Conservation (phyloP, 2,329 filamentous ascomycete species). For the Botrytis paeoniae region DNA sequence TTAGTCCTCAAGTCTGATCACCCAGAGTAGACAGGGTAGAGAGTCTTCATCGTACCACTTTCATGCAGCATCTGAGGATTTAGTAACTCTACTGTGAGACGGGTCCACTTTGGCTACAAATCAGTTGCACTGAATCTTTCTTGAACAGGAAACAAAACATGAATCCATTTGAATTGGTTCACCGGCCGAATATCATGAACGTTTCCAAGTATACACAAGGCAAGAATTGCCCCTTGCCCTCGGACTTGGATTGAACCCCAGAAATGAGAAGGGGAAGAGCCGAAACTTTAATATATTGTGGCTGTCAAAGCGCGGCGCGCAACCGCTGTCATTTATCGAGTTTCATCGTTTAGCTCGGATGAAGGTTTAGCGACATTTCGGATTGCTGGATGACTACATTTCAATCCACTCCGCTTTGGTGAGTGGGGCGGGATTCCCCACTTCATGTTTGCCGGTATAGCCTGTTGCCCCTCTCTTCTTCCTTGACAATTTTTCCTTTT, state of each 20-base stretch:
- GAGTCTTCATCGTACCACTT: background rate
- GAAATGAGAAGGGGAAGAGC: background rate
- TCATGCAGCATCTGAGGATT: background rate
- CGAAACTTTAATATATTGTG: background rate
- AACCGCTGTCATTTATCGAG: constrained; percentile 9
- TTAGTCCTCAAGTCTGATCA: background rate
- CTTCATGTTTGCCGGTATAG: background rate
- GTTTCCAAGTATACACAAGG: background rate
- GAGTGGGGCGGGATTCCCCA: background rate
- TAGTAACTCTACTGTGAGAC: background rate
- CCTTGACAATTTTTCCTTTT: constrained; percentile 2
- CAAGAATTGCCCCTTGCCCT: background rate
- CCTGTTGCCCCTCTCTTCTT: background rate
- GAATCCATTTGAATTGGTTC: background rate
- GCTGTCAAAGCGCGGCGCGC: constrained; percentile 5
- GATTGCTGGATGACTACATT: background rate
- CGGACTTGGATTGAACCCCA: background rate
- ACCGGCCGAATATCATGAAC: background rate
- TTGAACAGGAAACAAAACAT: background rate
- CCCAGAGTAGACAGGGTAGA: background rate
- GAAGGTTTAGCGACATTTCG: background rate
- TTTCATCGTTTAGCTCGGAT: background rate
- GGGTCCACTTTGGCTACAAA: background rate
- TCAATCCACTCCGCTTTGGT: background rate
- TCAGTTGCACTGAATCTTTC: background rate